Evolutionary conservation across 768 basidiomycete species (phyloP), one percentile per base, ranked within the genome.

Genomic region (Suillus variegatus): DNA sequence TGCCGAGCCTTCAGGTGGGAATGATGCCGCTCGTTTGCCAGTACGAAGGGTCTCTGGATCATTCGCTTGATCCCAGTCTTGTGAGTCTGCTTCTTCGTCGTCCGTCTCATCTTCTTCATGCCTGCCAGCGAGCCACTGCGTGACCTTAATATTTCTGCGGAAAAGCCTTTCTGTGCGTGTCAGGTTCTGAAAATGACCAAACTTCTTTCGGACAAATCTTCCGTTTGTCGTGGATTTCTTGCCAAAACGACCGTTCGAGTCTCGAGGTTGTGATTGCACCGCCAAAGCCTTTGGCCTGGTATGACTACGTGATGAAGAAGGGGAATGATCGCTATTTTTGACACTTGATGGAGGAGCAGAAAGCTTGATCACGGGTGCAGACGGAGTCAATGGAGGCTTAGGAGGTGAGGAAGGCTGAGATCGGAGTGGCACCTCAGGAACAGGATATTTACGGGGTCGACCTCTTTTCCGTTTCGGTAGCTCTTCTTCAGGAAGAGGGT

Each of bases 161-260:
- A 78, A 68, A 35, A 78, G 78, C 66, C 81, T 78, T 70, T 81
- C 79, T 0, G 78, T 78, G 22, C 82, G 79, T 18, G 81, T 75
- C 25, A 77, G 62, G 66, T 60, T 69, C 57, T 61, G 73, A 41
- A 71, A 56, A 66, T 46, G 56, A 41, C 67, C 46, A 61, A 74
- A 64, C 60, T 76, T 73, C 72, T 75, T 82, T 70, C 81, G 79
- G 65, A 78, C 71, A 63, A 76, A 80, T 70, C 75, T 79, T 60
- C 83, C 82, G 57, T 83, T 80, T 14, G 81, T 84, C 20, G 77
- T 78, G 43, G 77, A 80, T 73, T 90, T 89, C 78, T 84, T 87
- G 43, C 88, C 88, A 68, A 91, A 91, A 20, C 88, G 81, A 51
- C 89, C 89, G 67, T 90, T 89, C 20, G 76, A 76, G 61, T 86